These are phyloP conservation scores for Cephalotrichum gorgonifer DNA, from an alignment of 2,329 filamentous ascomycete genomes.

Conservation along the genomic window DNA sequence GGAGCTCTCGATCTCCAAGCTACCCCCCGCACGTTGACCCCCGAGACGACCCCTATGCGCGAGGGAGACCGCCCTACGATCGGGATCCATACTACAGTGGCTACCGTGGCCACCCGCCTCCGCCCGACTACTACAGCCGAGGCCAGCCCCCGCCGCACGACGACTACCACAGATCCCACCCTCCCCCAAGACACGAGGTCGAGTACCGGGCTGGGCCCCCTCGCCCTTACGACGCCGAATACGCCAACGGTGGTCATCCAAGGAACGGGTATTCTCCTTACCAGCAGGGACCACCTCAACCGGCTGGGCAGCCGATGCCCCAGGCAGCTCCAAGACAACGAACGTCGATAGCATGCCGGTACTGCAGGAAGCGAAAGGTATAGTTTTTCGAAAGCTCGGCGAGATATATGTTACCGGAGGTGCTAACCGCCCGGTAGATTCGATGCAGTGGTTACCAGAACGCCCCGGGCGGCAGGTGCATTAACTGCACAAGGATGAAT, in stretches of 20 bases:
- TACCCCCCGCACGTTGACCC: slow-evolving; percentile 1
- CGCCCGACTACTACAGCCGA: slow-evolving; percentile 19
- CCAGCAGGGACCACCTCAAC: not conserved
- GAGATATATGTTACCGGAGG: not conserved
- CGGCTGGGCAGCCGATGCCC: slow-evolving; percentile 6
- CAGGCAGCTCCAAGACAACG: slow-evolving; percentile 47
- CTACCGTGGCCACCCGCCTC: slow-evolving; percentile 18
- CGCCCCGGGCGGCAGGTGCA: slow-evolving; percentile 47
- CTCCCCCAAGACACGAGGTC: slow-evolving; percentile 14
- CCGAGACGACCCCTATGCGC: slow-evolving; percentile 2
- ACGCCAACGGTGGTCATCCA: slow-evolving; percentile 23
- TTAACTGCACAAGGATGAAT: slow-evolving; percentile 51
- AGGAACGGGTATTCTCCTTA: slow-evolving; percentile 15
- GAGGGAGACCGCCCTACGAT: slow-evolving; percentile 21
- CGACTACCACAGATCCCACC: slow-evolving; percentile 23
- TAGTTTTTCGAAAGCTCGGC: slow-evolving; percentile 7
- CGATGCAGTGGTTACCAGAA: slow-evolving; percentile 52
- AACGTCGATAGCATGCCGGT: slow-evolving; percentile 50
- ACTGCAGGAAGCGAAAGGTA: slow-evolving; percentile 53
- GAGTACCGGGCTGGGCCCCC: slow-evolving; percentile 18
- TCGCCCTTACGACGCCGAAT: slow-evolving; percentile 21
- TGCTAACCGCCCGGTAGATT: slow-evolving; percentile 29
- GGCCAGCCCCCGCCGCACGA: slow-evolving; percentile 20
- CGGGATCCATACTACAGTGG: slow-evolving; percentile 26
- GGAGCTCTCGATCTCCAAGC: not conserved